A percentile compares a stretch with the other conserved stretches of the same genome.
Evolutionary conservation across 805 yeast genomes (phyloP).

Genomic region (Yarrowia bubula): DNA sequence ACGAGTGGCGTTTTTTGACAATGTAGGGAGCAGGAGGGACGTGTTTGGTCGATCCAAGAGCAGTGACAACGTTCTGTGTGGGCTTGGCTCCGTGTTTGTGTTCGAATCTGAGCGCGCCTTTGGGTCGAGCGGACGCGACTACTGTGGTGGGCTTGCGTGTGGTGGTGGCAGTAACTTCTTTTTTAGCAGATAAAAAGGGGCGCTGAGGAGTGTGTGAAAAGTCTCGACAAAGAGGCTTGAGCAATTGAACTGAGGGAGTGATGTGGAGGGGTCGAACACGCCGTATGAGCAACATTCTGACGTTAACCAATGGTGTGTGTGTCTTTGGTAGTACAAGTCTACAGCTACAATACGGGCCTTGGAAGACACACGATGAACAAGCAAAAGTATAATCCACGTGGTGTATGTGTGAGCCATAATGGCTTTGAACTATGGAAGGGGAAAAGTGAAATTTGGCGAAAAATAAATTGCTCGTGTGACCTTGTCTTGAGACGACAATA

Average conservation of each 20-base stretch:
- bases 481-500: too few relatives aligned
- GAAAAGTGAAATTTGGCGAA: too few relatives aligned
- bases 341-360: background rate
- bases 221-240: background rate
- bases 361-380: too few relatives aligned
- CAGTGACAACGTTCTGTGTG: background rate
- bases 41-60: background rate
- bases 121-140: constrained; percentile 1
- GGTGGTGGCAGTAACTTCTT: constrained; percentile 25
- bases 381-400: constrained; percentile 16
- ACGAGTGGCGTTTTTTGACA: constrained; percentile 22
- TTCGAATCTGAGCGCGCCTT: constrained; percentile 12
- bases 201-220: background rate
- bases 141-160: constrained; percentile 22
- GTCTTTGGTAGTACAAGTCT: background rate
- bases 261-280: background rate
- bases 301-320: background rate
- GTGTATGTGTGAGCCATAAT: background rate
- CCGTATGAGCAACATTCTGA: background rate
- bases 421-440: background rate
- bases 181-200: constrained; percentile 14
- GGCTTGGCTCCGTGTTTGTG: background rate
- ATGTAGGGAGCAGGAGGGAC: background rate
- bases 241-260: too few relatives aligned
- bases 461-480: too few relatives aligned